These are phyloP conservation scores for Puccinia horiana DNA, from an alignment of 1,284 basidiomycete genomes.

Conservation along the genomic window DNA sequence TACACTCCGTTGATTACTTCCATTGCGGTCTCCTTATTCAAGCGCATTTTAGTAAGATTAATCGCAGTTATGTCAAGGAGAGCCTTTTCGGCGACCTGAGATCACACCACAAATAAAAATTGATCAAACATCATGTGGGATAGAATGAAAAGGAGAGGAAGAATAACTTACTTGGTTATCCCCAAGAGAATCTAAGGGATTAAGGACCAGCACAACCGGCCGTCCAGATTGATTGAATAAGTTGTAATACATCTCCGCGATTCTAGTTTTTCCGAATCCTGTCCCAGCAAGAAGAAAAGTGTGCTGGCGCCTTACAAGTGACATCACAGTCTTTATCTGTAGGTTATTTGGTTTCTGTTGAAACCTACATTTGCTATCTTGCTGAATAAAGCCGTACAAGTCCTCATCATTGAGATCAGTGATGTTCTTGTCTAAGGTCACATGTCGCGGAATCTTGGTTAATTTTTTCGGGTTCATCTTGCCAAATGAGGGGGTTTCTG, in stretches of 20 bases:
- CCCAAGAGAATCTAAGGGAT: conserved; percentile 24
- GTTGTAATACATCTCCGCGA: conserved; percentile 1
- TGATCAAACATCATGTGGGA: too few species aligned
- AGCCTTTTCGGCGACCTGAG: conserved; percentile 1
- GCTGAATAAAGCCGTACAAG: neutral
- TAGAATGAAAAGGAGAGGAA: neutral
- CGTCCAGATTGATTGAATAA: neutral
- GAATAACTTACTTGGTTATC: conserved; percentile 5
- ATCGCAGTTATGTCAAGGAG: neutral
- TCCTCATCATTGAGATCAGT: neutral
- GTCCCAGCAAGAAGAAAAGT: conserved; percentile 17
- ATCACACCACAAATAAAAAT: neutral
- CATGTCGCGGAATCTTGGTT: neutral
- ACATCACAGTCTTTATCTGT: conserved; percentile 4
- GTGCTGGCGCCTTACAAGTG: neutral
- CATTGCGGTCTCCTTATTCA: neutral
- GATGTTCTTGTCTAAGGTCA: neutral
- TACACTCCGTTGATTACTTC: neutral
- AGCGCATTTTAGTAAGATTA: neutral
- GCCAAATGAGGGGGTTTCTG: too few species aligned
- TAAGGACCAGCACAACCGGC: conserved; percentile 8
- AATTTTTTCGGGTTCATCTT: too few species aligned
- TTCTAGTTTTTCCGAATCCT: conserved; percentile 10
- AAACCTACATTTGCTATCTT: neutral
- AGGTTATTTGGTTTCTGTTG: neutral